Conservation (phyloP, 768 basidiomycete species). For the Rickenella mellea region DNA sequence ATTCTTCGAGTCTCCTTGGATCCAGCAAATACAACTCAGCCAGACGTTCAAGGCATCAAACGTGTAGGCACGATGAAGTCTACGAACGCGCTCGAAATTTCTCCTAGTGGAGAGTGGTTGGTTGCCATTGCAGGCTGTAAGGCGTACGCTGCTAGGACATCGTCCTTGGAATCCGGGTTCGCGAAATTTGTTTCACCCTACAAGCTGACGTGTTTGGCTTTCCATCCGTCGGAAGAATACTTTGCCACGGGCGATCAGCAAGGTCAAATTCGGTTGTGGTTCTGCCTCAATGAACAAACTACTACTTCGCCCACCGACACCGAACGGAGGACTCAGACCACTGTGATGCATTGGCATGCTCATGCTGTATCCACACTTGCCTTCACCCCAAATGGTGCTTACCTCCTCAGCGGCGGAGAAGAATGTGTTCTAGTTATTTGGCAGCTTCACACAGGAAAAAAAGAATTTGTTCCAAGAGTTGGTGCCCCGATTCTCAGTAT, state of each 20-base stretch:
- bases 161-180: slow-evolving; percentile 54
- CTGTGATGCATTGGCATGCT: slow-evolving; percentile 92
- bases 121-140: slow-evolving; percentile 69
- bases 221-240: slow-evolving; percentile 85
- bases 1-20: slow-evolving; percentile 59
- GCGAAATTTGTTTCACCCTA: slow-evolving; percentile 80
- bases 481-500: slow-evolving; percentile 78
- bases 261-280: slow-evolving; percentile 86
- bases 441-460: slow-evolving; percentile 83
- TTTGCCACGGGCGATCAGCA: slow-evolving; percentile 90
- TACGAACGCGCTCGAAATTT: slow-evolving; percentile 58
- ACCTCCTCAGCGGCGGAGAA: slow-evolving; percentile 89
- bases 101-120: slow-evolving; percentile 70
- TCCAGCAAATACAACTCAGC: slow-evolving; percentile 31
- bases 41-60: no score
- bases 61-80: slow-evolving; percentile 59
- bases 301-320: slow-evolving; percentile 42
- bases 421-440: slow-evolving; percentile 96
- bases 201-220: slow-evolving; percentile 70
- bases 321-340: slow-evolving; percentile 76
- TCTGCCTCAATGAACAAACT: slow-evolving; percentile 65
- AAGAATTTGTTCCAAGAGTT: slow-evolving; percentile 87
- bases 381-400: slow-evolving; percentile 87
- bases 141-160: slow-evolving; percentile 60
- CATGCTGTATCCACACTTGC: slow-evolving; percentile 82